Evolutionary conservation across 2,329 filamentous ascomycete genomes (phyloP), one percentile per base, ranked within the genome.

Genomic region (Monosporascus sp.): DNA sequence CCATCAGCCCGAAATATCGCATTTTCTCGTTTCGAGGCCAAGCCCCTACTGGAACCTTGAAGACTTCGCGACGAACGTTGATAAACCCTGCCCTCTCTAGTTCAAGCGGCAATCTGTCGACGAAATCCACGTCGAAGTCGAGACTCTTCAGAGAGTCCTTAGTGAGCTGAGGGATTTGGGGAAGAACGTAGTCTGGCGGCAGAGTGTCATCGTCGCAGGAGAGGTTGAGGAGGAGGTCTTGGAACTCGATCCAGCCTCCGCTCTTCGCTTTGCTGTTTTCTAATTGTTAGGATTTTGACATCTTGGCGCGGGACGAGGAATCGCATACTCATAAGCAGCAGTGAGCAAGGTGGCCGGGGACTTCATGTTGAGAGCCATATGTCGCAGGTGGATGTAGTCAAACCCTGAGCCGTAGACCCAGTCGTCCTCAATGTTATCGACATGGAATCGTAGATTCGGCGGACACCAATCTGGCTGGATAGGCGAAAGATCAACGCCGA

Each of bases 391-490:
- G 45, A 85, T 76, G 52, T 78, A 75, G 60, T 84, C 80, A 57
- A 81, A 79, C 53, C 74, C 65, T 1, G 69, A 62, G 56, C 73
- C 75, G 2, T 48, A 48, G 14, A 46, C 51, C 78, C 78, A 81
- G 3, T 72, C 65, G 48, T 74, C 68, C 58, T 80, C 74, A 20
- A 76, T 69, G 57, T 81, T 77, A 57, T 80, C 76, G n/a, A 79
- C 74, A 59, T 75, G 72, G 58, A 82, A 85, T 46, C 75, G 73
- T 36, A 83, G 71, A 57, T 85, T 85, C 14, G 79, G 78, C 3
- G 82, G 81, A 6, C 81, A 75, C 63, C 68, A 74, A 25, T 65
- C 62, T 3, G 71, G 72, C 46, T 76, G 72, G n/a, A 75, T 74
- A 6, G 72, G 71, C 9, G 72, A 73, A 14, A 76, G 64, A 57